A percentile compares a stretch with the other conserved stretches of the same genome.
Evolutionary conservation across 2,329 filamentous ascomycete species (phyloP).

Genomic region (Leptodontidium sp.): DNA sequence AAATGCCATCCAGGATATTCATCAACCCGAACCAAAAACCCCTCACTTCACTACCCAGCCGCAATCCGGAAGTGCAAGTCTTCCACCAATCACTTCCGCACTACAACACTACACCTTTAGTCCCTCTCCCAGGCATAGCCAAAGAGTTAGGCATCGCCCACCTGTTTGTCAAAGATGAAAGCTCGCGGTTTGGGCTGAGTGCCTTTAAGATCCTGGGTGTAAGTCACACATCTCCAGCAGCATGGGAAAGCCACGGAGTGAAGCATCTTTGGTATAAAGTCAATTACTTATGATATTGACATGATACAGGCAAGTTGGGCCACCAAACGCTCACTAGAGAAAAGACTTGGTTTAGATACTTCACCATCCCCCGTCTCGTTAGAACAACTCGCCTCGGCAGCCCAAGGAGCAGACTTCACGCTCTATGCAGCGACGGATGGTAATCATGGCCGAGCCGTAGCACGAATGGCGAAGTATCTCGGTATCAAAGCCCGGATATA

Average conservation of each 20-base stretch:
- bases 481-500: conserved; percentile 64
- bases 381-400: conserved; percentile 37
- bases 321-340: conserved; percentile 14
- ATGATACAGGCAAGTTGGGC: conserved; percentile 11
- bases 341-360: neutral
- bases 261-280: conserved; percentile 53
- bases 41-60: neutral
- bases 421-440: conserved; percentile 71
- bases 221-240: conserved; percentile 63
- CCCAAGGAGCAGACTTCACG: conserved; percentile 55
- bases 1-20: conserved; percentile 22
- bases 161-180: conserved; percentile 77
- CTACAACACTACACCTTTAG: conserved; percentile 34
- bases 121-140: conserved; percentile 62
- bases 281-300: neutral
- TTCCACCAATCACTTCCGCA: conserved; percentile 35
- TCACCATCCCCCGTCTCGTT: conserved; percentile 9
- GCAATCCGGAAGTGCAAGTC: neutral
- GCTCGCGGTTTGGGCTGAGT: conserved; percentile 70
- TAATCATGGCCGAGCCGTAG: conserved; percentile 79
- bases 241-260: conserved; percentile 47
- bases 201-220: conserved; percentile 85
- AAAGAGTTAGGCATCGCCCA: conserved; percentile 62
- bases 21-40: conserved; percentile 14
- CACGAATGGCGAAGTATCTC: conserved; percentile 70